phyloP scores from a whole-genome alignment of 805 yeast genomes.

The Monosporozyma yasuniensis region DNA sequence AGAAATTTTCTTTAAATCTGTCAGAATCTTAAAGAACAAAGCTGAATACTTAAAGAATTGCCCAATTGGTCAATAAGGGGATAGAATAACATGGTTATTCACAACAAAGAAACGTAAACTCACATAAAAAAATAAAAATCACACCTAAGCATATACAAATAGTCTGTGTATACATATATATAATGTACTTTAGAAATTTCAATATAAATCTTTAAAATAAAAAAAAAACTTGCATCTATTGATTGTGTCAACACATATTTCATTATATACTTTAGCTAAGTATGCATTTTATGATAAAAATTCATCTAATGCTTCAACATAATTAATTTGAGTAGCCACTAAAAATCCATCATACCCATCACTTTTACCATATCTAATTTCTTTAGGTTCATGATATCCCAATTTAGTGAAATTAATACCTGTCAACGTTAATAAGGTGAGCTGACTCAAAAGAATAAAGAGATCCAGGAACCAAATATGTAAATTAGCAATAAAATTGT shows the following conservation, averaged over 20 bases:
- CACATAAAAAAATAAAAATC: constrained; percentile 1
- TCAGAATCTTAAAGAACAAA: constrained; percentile 76
- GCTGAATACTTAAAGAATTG: constrained; percentile 71
- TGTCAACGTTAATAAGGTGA: constrained; percentile 20
- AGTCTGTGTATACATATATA: neutral
- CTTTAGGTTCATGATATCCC: constrained; percentile 10
- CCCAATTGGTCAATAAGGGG: constrained; percentile 52
- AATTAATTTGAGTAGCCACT: constrained; percentile 30
- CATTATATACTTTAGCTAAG: neutral
- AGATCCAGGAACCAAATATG: constrained; percentile 20
- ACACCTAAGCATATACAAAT: neutral
- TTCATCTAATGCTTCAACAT: constrained; percentile 10
- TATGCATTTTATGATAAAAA: neutral
- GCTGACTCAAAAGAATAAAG: constrained; percentile 21
- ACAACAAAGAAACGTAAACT: neutral
- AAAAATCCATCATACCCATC: constrained; percentile 40
- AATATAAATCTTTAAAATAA: neutral
- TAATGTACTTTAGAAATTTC: constrained; percentile 1
- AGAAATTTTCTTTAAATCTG: constrained; percentile 87
- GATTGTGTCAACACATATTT: neutral
- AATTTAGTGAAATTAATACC: constrained; percentile 22
- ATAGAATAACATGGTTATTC: neutral
- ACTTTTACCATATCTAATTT: constrained; percentile 12
- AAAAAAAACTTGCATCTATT: neutral
- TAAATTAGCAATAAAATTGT: constrained; percentile 27